These are phyloP conservation scores for Penicillium coprophilum DNA, from an alignment of 495 filamentous ascomycete species.

Conservation along the genomic window DNA sequence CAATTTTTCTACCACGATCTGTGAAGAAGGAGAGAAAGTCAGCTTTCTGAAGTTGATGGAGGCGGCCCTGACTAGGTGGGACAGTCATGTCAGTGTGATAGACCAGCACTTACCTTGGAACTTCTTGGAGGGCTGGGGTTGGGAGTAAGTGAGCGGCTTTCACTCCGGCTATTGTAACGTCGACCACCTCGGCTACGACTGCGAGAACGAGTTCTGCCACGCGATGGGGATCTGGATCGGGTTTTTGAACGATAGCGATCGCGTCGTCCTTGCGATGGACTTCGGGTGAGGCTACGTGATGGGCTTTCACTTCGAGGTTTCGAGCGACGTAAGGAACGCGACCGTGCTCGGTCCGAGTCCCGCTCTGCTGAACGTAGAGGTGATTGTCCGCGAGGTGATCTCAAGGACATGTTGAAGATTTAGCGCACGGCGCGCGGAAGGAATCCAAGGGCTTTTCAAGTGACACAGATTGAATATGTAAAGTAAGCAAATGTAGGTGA, in stretches of 20 bases:
- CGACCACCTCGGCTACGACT: constrained; percentile 42
- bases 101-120: constrained; percentile 51
- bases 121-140: constrained; percentile 48
- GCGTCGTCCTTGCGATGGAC: constrained; percentile 36
- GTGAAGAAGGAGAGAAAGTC: not conserved
- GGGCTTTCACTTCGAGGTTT: constrained; percentile 50
- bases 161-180: constrained; percentile 43
- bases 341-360: constrained; percentile 20
- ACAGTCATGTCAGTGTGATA: not conserved
- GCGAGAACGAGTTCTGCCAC: constrained; percentile 34
- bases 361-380: constrained; percentile 20
- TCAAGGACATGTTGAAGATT: constrained; percentile 26
- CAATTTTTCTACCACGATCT: constrained; percentile 96
- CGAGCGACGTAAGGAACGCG: constrained; percentile 44
- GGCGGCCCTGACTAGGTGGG: not conserved
- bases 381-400: constrained; percentile 27
- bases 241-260: constrained; percentile 42
- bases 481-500: not conserved
- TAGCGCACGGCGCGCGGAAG: not conserved
- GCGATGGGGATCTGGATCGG: constrained; percentile 46
- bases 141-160: constrained; percentile 51
- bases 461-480: not conserved
- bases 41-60: not conserved
- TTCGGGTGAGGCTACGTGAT: constrained; percentile 37
- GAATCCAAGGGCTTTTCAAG: not conserved